A percentile compares a stretch with the other conserved stretches of the same genome.
These are phyloP conservation scores for Echeveria elegans DNA, from an alignment of 164 flowering plant species.

Conservation along the genomic window DNA sequence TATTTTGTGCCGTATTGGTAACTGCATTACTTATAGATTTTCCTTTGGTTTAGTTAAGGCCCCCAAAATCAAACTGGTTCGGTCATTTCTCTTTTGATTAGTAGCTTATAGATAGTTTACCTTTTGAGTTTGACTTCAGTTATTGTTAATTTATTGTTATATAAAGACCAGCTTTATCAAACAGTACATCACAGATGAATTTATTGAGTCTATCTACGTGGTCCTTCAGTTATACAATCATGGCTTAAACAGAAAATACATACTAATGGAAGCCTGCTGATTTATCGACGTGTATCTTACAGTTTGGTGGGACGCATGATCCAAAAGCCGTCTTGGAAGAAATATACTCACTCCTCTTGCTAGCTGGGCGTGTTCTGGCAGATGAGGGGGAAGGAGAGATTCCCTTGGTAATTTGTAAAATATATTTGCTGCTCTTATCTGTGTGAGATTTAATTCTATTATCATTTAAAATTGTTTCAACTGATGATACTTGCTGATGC, in stretches of 20 bases:
- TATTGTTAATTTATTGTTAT: too few species aligned
- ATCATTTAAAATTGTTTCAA: too few species aligned
- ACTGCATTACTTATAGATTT: neutral
- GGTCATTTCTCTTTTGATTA: neutral
- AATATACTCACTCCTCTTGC: slow-evolving; percentile 69
- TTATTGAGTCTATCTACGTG: neutral
- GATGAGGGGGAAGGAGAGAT: slow-evolving; percentile 95
- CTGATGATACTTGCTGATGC: too few species aligned
- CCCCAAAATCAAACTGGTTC: neutral
- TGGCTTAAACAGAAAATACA: neutral
- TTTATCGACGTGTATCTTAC: slow-evolving; percentile 2
- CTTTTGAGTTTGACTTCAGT: neutral
- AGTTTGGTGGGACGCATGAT: slow-evolving; percentile 58
- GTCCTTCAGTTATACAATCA: neutral
- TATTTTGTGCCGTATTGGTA: too few species aligned
- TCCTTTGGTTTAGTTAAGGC: neutral
- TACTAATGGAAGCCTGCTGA: neutral
- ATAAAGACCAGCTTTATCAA: too few species aligned
- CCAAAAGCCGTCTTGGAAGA: slow-evolving; percentile 77
- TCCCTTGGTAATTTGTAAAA: slow-evolving; percentile 64
- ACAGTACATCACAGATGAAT: neutral
- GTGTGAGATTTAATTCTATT: too few species aligned
- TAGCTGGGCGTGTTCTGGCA: slow-evolving; percentile 86
- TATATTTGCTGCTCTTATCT: too few species aligned
- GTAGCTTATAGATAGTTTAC: neutral